Evolutionary conservation across 352 stramenopile genomes (phyloP).

Genomic region (Phytophthora hybrid): DNA sequence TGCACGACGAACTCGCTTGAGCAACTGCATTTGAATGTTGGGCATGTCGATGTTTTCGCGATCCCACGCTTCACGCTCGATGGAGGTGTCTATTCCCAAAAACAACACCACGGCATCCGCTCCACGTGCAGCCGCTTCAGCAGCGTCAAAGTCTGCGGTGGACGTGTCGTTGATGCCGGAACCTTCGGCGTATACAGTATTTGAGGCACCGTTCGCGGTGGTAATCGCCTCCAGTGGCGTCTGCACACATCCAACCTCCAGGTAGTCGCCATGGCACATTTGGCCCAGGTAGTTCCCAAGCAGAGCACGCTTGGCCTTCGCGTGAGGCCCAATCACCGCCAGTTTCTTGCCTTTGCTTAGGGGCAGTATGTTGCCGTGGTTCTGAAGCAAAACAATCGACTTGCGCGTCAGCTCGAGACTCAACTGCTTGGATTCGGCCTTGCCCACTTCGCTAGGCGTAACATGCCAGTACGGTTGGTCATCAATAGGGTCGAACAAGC

Average conservation of each 20-base stretch:
- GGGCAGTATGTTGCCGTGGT: conserved; percentile 78
- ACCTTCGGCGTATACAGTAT: conserved; percentile 37
- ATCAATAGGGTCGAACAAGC: conserved; percentile 91
- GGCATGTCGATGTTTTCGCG: conserved; percentile 73
- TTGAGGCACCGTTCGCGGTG: conserved; percentile 44
- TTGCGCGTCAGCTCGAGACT: conserved; percentile 83
- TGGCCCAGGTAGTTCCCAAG: conserved; percentile 89
- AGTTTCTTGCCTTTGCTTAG: conserved; percentile 61
- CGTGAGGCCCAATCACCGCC: conserved; percentile 84
- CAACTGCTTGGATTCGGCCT: conserved; percentile 59
- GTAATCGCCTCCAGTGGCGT: conserved; percentile 71
- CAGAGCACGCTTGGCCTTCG: conserved; percentile 49
- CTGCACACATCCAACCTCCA: conserved; percentile 62
- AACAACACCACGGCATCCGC: conserved; percentile 75
- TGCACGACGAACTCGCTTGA: conserved; percentile 59
- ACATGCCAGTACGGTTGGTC: conserved; percentile 87
- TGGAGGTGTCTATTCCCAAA: conserved; percentile 76
- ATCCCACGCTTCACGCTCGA: conserved; percentile 77
- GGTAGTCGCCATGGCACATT: conserved; percentile 57
- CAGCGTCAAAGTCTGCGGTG: conserved; percentile 52
- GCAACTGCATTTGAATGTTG: conserved; percentile 68
- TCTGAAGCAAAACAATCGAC: conserved; percentile 94
- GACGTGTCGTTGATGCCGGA: conserved; percentile 67
- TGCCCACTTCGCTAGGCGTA: conserved; percentile 77
- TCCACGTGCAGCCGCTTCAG: conserved; percentile 38